phyloP scores from a whole-genome alignment of 805 yeast genomes.

The Metschnikowia rubicola region DNA sequence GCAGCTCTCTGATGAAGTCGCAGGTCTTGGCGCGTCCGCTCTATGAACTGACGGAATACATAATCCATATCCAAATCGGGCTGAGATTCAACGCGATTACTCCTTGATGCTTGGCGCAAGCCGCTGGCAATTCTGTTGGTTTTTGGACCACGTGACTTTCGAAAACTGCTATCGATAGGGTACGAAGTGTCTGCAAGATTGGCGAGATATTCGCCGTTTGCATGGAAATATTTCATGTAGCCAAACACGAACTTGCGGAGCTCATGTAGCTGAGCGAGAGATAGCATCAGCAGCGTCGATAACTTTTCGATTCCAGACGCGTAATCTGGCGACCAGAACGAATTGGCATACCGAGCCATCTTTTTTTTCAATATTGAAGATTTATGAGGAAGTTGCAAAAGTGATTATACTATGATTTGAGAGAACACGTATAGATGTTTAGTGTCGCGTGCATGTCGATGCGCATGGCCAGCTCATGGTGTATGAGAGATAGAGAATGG shows the following conservation, averaged over 20 bases:
- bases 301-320: constrained; percentile 33
- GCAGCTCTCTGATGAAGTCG: constrained; percentile 24
- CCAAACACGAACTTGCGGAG: constrained; percentile 34
- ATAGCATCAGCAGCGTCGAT: constrained; percentile 27
- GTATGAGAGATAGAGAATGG: too few species aligned
- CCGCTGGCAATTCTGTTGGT: constrained; percentile 3
- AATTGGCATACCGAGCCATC: constrained; percentile 27
- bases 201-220: constrained; percentile 33
- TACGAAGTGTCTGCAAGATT: constrained; percentile 25
- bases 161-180: constrained; percentile 23
- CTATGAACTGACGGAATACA: constrained; percentile 14
- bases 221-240: constrained; percentile 34
- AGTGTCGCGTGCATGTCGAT: not conserved
- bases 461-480: not conserved
- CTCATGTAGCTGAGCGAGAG: constrained; percentile 40
- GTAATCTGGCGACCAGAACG: constrained; percentile 43
- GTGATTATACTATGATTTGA: too few species aligned
- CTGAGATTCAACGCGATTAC: not conserved
- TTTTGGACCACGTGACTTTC: constrained; percentile 16
- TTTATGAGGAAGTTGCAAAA: not conserved
- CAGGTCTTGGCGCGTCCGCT: constrained; percentile 11
- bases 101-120: constrained; percentile 1
- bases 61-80: constrained; percentile 10
- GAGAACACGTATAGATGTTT: not conserved
- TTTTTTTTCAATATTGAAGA: not conserved